phyloP scores from a whole-genome alignment of 2,329 filamentous ascomycete species.

The Colletotrichum orchidophilum region DNA sequence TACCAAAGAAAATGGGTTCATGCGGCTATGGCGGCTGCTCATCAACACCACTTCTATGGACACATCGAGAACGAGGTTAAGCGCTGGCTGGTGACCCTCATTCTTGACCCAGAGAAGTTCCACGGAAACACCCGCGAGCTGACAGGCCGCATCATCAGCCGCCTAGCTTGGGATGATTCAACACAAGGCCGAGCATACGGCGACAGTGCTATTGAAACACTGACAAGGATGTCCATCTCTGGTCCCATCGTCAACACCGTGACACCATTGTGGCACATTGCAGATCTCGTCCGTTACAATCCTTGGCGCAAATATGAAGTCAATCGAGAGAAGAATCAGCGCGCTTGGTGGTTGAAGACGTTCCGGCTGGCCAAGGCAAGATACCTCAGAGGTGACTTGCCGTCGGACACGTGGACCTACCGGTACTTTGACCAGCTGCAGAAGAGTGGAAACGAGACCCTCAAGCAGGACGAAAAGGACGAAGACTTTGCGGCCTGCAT shows the following conservation, averaged over 20 bases:
- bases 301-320: conserved; percentile 59
- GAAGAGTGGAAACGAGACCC: conserved; percentile 48
- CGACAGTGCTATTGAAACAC: conserved; percentile 55
- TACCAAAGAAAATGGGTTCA: conserved; percentile 62
- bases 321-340: conserved; percentile 52
- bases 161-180: conserved; percentile 60
- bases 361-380: conserved; percentile 52
- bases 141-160: conserved; percentile 60
- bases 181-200: conserved; percentile 55
- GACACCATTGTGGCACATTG: conserved; percentile 57
- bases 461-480: conserved; percentile 53
- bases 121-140: conserved; percentile 57
- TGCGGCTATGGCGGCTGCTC: conserved; percentile 55
- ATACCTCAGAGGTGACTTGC: conserved; percentile 51
- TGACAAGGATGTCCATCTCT: conserved; percentile 62
- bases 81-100: conserved; percentile 55
- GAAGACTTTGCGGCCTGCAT: conserved; percentile 60
- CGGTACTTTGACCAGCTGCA: conserved; percentile 57
- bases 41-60: conserved; percentile 55
- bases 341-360: conserved; percentile 56
- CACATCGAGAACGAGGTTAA: conserved; percentile 58
- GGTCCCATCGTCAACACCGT: conserved; percentile 60
- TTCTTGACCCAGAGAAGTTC: conserved; percentile 57
- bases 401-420: conserved; percentile 56
- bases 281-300: conserved; percentile 50